Conservation (phyloP, 352 stramenopile genomes). For the Aphanomyces astaci region DNA sequence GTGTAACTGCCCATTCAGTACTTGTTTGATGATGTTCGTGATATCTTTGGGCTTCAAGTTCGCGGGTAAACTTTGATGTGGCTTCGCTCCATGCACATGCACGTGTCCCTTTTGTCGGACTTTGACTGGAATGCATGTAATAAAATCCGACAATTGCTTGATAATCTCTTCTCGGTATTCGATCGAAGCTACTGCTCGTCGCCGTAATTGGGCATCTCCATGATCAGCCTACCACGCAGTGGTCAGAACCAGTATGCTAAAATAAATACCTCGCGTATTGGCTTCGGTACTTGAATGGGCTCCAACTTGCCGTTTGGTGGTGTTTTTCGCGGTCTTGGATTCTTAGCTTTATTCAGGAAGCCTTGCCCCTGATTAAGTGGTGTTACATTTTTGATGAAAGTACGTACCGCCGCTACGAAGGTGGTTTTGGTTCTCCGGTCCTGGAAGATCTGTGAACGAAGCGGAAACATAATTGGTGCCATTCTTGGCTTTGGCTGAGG, state of each 20-base stretch:
- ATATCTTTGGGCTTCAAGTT: constrained; percentile 8
- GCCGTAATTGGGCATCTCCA: background rate
- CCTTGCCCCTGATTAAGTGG: background rate
- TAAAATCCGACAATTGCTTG: constrained; percentile 2
- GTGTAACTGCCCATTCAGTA: background rate
- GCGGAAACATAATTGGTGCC: too few species aligned
- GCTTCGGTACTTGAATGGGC: background rate
- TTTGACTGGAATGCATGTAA: constrained; percentile 3
- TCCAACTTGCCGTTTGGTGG: constrained; percentile 11
- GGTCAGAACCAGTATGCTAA: background rate
- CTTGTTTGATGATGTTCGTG: background rate
- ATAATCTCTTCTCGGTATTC: constrained; percentile 20
- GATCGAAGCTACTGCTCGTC: constrained; percentile 9
- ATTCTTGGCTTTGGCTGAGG: too few species aligned
- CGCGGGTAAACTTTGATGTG: background rate
- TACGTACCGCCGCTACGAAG: too few species aligned
- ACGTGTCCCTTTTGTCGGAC: background rate
- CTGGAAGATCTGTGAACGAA: too few species aligned
- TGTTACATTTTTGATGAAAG: background rate
- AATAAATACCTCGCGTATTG: background rate
- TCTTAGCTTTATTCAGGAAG: constrained; percentile 3
- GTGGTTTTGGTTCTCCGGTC: too few species aligned
- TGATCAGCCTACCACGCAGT: background rate
- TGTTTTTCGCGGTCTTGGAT: background rate
- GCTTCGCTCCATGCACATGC: background rate